Base-by-base conservation (phyloP, 371 early-diverging fungal species). In the Conidiobolus incongruus region DNA sequence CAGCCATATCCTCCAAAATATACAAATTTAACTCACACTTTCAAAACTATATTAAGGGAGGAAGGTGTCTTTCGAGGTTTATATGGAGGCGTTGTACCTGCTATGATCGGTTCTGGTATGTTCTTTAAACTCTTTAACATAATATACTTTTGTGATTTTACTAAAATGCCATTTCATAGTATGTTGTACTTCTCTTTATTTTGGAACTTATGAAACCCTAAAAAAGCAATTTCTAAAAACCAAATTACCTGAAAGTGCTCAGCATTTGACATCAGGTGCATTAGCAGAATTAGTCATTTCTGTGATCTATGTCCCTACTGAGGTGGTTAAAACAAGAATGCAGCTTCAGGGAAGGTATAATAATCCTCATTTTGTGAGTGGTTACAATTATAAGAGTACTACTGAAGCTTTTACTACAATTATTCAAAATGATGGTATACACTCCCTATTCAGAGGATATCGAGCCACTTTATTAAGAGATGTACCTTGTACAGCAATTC, bases 271-370 rank as follows among this genome's bases (percentile, higher is more conserved):
- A 26, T 74, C 77, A 54, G 59, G 59, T 37, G 72, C 73, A 1
- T 28, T 78, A 15, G 84, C 75, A 26, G 84, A 83, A 51, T 50
- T 77, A n/a, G 53, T 63, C 26, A 79, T 74, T n/a, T 72, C 74
- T 4, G 41, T 76, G 37, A 55, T 80, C 16, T 83, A 78, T 59
- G 84, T 83, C 0, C 81, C 80, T 5, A 74, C 75, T 0, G 81
- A 80, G 52, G 58, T 56, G 5, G 19, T 83, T 30, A 83, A 83
- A 53, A 79, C 81, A 1, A 60, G 84, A 39, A 57, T 83, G 62
- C 84, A 83, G 48, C 53, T 83, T 21, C 83, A 83, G 45, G 83
- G 83, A 7, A 61, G 70, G 44, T 77, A 77, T 48, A 77, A 76
- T 42, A 80, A 80, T 53, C 75, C 79, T 16, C 67, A 76, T 43